Conservation (phyloP, 1,284 basidiomycete species). For the Baeospora myosura region DNA sequence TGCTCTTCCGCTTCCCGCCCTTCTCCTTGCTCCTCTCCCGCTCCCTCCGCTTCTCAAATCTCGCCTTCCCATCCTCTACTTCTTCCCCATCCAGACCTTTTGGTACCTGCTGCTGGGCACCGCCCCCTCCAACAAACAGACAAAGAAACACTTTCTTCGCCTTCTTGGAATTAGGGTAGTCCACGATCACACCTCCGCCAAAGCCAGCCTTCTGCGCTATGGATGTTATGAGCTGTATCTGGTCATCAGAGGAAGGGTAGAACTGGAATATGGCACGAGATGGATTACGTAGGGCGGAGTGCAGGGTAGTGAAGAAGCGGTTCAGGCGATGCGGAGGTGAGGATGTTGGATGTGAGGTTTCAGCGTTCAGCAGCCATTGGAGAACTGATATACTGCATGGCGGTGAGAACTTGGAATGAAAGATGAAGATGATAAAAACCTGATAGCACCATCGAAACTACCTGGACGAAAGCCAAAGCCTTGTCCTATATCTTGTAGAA, state of each 20-base stretch:
- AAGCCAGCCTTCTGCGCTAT: constrained; percentile 94
- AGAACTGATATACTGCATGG: constrained; percentile 84
- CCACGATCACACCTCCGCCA: constrained; percentile 93
- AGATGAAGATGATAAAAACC: constrained; percentile 38
- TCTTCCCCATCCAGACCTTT: constrained; percentile 68
- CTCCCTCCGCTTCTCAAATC: constrained; percentile 65
- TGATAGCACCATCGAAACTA: constrained; percentile 96
- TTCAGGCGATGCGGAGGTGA: constrained; percentile 89
- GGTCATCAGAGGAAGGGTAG: constrained; percentile 92
- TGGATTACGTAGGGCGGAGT: constrained; percentile 86
- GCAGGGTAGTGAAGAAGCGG: constrained; percentile 95
- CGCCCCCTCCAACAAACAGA: constrained; percentile 77
- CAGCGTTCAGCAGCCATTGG: constrained; percentile 98
- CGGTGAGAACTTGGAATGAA: neutral
- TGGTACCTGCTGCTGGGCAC: constrained; percentile 58
- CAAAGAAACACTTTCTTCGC: constrained; percentile 90
- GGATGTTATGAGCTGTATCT: constrained; percentile 90
- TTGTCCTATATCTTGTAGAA: constrained; percentile 89
- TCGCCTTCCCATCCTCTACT: constrained; percentile 40
- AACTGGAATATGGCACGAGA: constrained; percentile 94
- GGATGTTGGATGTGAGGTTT: constrained; percentile 83
- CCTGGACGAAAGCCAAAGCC: constrained; percentile 94
- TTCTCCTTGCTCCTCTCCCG: constrained; percentile 48
- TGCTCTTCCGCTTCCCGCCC: constrained; percentile 53
- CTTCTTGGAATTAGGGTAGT: constrained; percentile 95